Base-by-base conservation (phyloP, 1,139 yeast species). In the Debaryomyces nepalensis region DNA sequence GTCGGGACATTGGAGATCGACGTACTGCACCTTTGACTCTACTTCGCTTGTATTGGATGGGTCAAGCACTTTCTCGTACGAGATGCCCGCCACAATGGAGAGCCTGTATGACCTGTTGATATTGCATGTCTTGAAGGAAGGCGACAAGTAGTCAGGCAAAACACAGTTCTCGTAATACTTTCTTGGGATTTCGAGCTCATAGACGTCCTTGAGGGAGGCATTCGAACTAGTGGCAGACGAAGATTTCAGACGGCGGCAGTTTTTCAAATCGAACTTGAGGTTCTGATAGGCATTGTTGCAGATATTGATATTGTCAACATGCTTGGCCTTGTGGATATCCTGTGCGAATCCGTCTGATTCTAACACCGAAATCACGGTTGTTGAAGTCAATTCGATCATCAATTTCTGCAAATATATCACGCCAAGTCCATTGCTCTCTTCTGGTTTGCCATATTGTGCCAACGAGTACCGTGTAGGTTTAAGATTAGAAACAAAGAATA, bases 61-160 rank as follows among this genome's bases (percentile, higher is more conserved):
- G 37, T 62, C 65, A 12, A 26, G 5, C 7, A 67, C 50, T 39
- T 54, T 55, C 40, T 65, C 70, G 43, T 62, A 61, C 3, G 79
- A 62, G 44, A 82, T 67, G 3, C 77, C 81, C 1, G 70, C 81
- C 3, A 59, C 58, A 2, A 82, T 62, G 14, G 59, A 59, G 32
- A 82, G 48, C 9, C 61, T 57, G 52, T 82, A 82, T n/a, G 52
- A 55, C 36, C 87, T 64, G 4, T 70, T 56, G 11, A 82, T 72
- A 55, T 81, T 82, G 57, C 88, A 82, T 3, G 83, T 77, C 27
- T 59, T 63, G 58, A 83, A 83, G 4, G 78, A 66, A 2, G 87
- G 87, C 1, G 81, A 61, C 6, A 80, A 59, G 42, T 68, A 58
- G 36, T 69, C 75, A 0, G 87, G 85, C 10, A 82, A 53, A 1